A percentile compares a stretch with the other conserved stretches of the same genome.
Evolutionary conservation across 768 basidiomycete species (phyloP).

Genomic region (Hypholoma sublateritium): DNA sequence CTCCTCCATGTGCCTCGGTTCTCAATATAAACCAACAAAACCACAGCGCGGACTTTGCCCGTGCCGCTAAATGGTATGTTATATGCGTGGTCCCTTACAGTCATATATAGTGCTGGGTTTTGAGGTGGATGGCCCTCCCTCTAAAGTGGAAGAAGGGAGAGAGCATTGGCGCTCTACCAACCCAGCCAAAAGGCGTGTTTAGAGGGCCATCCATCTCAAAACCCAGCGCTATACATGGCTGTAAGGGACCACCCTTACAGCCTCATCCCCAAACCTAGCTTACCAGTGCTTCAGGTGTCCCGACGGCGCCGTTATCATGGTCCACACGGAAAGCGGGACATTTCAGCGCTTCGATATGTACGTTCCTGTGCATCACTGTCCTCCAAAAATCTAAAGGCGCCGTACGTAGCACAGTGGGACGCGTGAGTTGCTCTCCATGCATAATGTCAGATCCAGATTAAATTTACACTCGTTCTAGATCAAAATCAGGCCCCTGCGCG

Average conservation of each 20-base stretch:
- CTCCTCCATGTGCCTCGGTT: slow-evolving; percentile 13
- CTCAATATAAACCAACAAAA: slow-evolving; percentile 3
- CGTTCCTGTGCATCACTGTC: slow-evolving; percentile 14
- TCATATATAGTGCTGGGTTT: too few species aligned
- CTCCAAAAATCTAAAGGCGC: neutral
- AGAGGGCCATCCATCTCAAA: too few species aligned
- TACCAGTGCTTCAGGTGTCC: slow-evolving; percentile 52
- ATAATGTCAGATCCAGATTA: neutral
- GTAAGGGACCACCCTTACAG: too few species aligned
- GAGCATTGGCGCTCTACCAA: too few species aligned
- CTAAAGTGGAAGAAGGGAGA: too few species aligned
- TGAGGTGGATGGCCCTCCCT: too few species aligned
- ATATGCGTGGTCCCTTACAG: too few species aligned
- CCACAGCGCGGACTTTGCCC: slow-evolving; percentile 11
- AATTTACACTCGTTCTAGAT: neutral
- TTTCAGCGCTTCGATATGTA: slow-evolving; percentile 58
- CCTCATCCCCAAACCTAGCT: neutral
- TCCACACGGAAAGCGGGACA: slow-evolving; percentile 69
- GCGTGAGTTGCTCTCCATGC: neutral
- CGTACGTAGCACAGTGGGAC: neutral
- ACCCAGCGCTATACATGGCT: too few species aligned
- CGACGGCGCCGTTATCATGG: slow-evolving; percentile 69
- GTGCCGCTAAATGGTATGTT: slow-evolving; percentile 18
- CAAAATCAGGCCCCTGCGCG: slow-evolving; percentile 13
- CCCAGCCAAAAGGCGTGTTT: too few species aligned